These are phyloP conservation scores for Tympanopsis confertula DNA, from an alignment of 2,329 filamentous ascomycete species.

Conservation along the genomic window DNA sequence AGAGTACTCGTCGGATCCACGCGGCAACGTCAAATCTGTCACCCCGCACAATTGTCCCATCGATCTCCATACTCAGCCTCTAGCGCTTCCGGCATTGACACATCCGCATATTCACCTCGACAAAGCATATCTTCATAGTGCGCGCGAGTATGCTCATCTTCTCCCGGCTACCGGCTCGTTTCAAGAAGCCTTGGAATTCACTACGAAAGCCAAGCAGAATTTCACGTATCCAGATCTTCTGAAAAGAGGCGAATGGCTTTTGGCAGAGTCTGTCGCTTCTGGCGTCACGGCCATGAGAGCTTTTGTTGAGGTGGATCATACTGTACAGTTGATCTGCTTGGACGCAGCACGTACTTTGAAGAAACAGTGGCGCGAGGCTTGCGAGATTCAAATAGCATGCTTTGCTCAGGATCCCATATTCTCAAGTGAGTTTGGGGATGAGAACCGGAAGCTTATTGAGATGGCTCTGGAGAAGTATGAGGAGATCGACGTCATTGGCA, in stretches of 20 bases:
- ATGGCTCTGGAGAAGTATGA: constrained; percentile 13
- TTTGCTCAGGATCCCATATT: constrained; percentile 64
- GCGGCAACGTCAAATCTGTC: constrained; percentile 6
- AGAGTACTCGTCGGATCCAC: no score
- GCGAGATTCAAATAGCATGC: constrained; percentile 54
- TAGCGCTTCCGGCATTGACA: constrained; percentile 36
- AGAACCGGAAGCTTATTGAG: constrained; percentile 35
- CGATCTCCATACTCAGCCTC: constrained; percentile 7
- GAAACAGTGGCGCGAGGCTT: constrained; percentile 33
- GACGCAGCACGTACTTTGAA: constrained; percentile 45
- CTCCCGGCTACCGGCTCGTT: constrained; percentile 50
- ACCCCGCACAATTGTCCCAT: background rate
- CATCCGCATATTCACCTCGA: constrained; percentile 67
- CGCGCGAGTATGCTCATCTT: constrained; percentile 47
- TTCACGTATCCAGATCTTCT: constrained; percentile 54
- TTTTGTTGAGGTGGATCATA: constrained; percentile 59
- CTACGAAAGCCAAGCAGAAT: constrained; percentile 42
- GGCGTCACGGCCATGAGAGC: constrained; percentile 61
- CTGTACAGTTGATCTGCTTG: constrained; percentile 34
- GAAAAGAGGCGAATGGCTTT: constrained; percentile 49
- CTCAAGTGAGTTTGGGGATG: constrained; percentile 32
- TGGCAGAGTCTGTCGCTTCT: constrained; percentile 50
- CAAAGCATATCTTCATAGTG: constrained; percentile 48
- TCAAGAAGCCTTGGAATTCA: constrained; percentile 44
- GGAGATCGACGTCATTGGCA: constrained; percentile 48